These are phyloP conservation scores for Phoma sp. DNA, from an alignment of 2,329 filamentous ascomycete species.

Conservation along the genomic window DNA sequence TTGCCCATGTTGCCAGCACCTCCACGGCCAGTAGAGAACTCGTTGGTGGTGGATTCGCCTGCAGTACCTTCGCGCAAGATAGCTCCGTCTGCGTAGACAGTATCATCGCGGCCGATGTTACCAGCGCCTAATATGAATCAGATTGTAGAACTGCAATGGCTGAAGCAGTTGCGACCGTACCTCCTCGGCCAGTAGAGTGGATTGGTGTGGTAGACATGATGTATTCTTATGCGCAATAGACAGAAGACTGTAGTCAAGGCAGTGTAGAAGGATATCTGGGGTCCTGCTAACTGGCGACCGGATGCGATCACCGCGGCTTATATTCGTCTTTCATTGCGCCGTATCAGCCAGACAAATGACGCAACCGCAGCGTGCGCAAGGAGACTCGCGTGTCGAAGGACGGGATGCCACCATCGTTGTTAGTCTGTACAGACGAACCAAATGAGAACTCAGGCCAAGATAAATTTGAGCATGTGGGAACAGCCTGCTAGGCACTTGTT, in stretches of 20 bases:
- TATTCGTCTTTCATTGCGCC: conserved; percentile 38
- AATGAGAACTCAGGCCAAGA: conserved; percentile 28
- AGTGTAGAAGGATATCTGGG: conserved; percentile 15
- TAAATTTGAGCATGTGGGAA: conserved; percentile 23
- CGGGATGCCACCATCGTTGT: conserved; percentile 23
- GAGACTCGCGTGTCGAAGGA: conserved; percentile 19
- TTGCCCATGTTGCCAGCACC: conserved; percentile 52
- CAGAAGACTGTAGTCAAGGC: conserved; percentile 13
- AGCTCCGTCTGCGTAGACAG: conserved; percentile 53
- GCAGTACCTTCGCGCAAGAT: conserved; percentile 54
- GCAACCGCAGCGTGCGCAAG: conserved; percentile 27
- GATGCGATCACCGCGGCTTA: conserved; percentile 31
- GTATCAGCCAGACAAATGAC: conserved; percentile 35
- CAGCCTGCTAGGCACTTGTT: conserved; percentile 10
- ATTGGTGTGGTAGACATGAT: conserved; percentile 47
- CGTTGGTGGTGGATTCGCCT: conserved; percentile 45
- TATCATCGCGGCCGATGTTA: conserved; percentile 61
- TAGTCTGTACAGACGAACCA: conserved; percentile 18
- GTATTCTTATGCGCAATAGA: conserved; percentile 6
- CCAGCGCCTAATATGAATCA: conserved; percentile 55
- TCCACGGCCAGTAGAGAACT: conserved; percentile 51
- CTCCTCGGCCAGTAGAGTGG: conserved; percentile 64
- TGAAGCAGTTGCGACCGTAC: conserved; percentile 43
- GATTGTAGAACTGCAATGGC: conserved; percentile 10
- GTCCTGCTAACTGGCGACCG: conserved; percentile 6